Evolutionary conservation across 306 rosid species (phyloP), one percentile per base, ranked within the genome.

Genomic region (Comarum palustre): DNA sequence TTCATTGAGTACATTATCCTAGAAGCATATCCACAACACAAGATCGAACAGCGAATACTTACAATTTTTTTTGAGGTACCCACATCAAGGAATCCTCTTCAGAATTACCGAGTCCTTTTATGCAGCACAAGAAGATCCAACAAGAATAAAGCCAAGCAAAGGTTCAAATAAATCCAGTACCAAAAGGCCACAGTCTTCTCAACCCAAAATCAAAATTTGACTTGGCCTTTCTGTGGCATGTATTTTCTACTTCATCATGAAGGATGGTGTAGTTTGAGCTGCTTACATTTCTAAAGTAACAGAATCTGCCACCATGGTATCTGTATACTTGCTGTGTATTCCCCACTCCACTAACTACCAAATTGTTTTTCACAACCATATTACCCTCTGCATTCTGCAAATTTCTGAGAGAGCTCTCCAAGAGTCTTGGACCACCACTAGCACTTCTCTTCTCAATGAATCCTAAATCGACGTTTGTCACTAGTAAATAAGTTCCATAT

Each of bases 181-280:
- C 69, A 66, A 59, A 4, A 13, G 85, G 79, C 69, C 75, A 34
- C 68, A 38, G 52, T 70, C 43, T 80, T 64, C 29, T 50, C 15
- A 69, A 62, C 14, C 82, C 69, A 73, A 72, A 34, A 77, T 74
- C 79, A 27, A 31, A 20, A 48, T 8, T 41, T 60, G 83, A 54
- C 36, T 47, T 66, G 24, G 34, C 57, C 74, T 66, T 78, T 72
- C 62, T 65, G 54, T 24, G 50, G 86, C 99, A 95, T 3, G 65
- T 71, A 24, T 69, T 22, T 25, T 66, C 75, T 34, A 81, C 88
- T 75, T 75, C 19, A 78, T 94, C 99, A 51, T 88, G 78, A 11
- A 89, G 87, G 74, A 91, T 86, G 16, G 94, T 87, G 80, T 83
- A 94, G 80, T 94, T 86, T 57, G 90, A 87, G 84, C 96, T 84